Percentiles rank a stretch among this genome's conserved stretches.
These are phyloP conservation scores for Amanita phalloides DNA, from an alignment of 768 basidiomycete genomes.

Conservation along the genomic window DNA sequence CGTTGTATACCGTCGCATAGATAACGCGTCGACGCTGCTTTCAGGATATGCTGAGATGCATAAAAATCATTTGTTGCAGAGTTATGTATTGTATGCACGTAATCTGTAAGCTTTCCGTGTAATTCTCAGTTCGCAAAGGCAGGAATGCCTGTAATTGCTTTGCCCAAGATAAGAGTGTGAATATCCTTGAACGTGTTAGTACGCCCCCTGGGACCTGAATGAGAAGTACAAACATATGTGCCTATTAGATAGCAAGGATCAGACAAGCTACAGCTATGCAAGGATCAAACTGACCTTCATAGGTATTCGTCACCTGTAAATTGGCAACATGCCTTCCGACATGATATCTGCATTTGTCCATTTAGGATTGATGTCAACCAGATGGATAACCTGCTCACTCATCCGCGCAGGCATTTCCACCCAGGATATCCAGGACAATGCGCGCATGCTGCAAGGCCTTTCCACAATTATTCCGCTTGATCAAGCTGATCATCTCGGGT, in stretches of 20 bases:
- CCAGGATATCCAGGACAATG: slow-evolving; percentile 78
- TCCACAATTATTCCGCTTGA: slow-evolving; percentile 94
- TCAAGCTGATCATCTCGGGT: slow-evolving; percentile 90
- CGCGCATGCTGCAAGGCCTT: slow-evolving; percentile 83
- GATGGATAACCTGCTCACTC: slow-evolving; percentile 48
- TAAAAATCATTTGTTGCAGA: neutral
- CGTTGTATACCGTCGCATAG: slow-evolving; percentile 13
- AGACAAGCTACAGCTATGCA: neutral
- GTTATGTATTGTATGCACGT: slow-evolving; percentile 1
- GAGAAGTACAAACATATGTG: slow-evolving; percentile 38
- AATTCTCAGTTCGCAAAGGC: slow-evolving; percentile 63
- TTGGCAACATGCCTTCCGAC: slow-evolving; percentile 94
- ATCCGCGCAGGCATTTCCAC: slow-evolving; percentile 88
- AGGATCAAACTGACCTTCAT: slow-evolving; percentile 53
- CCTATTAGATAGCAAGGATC: slow-evolving; percentile 21
- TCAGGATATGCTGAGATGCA: slow-evolving; percentile 51
- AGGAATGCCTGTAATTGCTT: slow-evolving; percentile 80
- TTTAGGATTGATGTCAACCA: neutral
- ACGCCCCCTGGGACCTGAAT: neutral
- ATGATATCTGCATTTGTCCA: slow-evolving; percentile 54
- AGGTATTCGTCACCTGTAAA: slow-evolving; percentile 92
- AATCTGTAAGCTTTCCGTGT: neutral
- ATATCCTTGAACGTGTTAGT: slow-evolving; percentile 48
- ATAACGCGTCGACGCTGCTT: neutral
- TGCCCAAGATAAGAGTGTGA: slow-evolving; percentile 87